phyloP scores from a whole-genome alignment of 2,329 filamentous ascomycete genomes.

The Scopulariopsis brevicaulis region DNA sequence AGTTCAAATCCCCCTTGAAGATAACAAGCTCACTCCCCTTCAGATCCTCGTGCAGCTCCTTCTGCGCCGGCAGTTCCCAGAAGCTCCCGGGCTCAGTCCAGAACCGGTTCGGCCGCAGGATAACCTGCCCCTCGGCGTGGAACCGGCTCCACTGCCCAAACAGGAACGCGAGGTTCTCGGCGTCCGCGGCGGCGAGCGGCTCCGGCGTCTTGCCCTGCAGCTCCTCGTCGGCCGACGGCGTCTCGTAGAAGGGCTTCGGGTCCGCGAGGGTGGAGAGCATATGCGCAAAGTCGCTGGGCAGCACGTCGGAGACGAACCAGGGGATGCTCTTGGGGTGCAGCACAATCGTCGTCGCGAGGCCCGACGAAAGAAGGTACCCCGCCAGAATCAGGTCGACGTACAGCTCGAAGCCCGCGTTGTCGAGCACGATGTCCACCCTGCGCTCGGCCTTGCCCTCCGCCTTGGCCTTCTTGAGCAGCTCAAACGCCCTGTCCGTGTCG shows the following conservation, averaged over 20 bases:
- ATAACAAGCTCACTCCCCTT: slow-evolving; percentile 78
- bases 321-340: slow-evolving; percentile 91
- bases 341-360: slow-evolving; percentile 76
- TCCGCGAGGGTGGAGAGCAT: slow-evolving; percentile 70
- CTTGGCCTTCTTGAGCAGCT: slow-evolving; percentile 53
- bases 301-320: slow-evolving; percentile 96
- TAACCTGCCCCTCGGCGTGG: slow-evolving; percentile 74
- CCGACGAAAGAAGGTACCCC: slow-evolving; percentile 75
- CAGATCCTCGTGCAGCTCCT: slow-evolving; percentile 63
- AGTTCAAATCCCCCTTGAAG: slow-evolving; percentile 97
- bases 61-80: slow-evolving; percentile 69
- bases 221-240: slow-evolving; percentile 55
- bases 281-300: slow-evolving; percentile 75
- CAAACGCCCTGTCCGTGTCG: slow-evolving; percentile 65
- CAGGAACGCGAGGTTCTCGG: slow-evolving; percentile 57
- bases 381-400: slow-evolving; percentile 91
- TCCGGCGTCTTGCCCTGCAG: slow-evolving; percentile 43
- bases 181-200: slow-evolving; percentile 57
- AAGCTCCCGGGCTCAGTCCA: slow-evolving; percentile 85
- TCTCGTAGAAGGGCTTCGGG: slow-evolving; percentile 69
- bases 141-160: slow-evolving; percentile 72
- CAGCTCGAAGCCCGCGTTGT: slow-evolving; percentile 95
- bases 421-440: slow-evolving; percentile 85
- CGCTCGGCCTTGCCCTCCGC: slow-evolving; percentile 53
- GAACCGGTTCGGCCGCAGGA: slow-evolving; percentile 75